These are phyloP conservation scores for Cucurbita maxima DNA, from an alignment of 306 rosid species.

Conservation along the genomic window DNA sequence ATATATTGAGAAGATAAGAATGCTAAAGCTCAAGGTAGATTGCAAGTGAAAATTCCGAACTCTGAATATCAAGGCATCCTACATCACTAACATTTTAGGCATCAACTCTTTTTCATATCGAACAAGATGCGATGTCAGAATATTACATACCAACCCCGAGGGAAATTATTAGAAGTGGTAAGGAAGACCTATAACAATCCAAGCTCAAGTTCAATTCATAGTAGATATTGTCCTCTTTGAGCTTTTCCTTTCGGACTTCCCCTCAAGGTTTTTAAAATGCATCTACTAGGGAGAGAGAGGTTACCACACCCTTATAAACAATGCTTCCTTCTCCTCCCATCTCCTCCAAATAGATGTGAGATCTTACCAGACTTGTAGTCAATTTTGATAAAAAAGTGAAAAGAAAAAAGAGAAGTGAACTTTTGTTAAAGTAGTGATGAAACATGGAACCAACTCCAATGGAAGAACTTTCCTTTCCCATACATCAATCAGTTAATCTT, in stretches of 20 bases:
- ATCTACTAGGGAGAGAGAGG: too few species aligned
- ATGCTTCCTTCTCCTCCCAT: too few species aligned
- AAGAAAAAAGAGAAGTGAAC: neutral
- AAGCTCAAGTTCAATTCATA: too few species aligned
- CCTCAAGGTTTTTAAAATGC: too few species aligned
- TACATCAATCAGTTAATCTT: neutral
- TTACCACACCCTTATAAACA: too few species aligned
- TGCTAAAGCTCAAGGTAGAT: neutral
- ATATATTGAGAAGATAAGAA: constrained; percentile 10
- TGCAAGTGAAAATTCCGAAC: neutral
- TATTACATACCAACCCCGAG: neutral
- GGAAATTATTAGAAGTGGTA: neutral
- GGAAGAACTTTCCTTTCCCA: neutral
- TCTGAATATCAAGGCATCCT: neutral
- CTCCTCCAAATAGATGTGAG: too few species aligned
- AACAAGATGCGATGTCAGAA: neutral
- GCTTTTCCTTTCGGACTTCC: too few species aligned
- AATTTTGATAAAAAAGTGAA: neutral
- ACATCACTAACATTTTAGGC: neutral
- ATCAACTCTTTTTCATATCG: neutral
- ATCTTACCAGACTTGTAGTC: neutral
- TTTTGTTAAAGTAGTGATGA: neutral
- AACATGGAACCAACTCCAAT: neutral
- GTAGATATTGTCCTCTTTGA: too few species aligned
- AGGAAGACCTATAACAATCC: too few species aligned